Evolutionary conservation across 345 rosid species (phyloP).

Genomic region (Eucalyptus virginea): DNA sequence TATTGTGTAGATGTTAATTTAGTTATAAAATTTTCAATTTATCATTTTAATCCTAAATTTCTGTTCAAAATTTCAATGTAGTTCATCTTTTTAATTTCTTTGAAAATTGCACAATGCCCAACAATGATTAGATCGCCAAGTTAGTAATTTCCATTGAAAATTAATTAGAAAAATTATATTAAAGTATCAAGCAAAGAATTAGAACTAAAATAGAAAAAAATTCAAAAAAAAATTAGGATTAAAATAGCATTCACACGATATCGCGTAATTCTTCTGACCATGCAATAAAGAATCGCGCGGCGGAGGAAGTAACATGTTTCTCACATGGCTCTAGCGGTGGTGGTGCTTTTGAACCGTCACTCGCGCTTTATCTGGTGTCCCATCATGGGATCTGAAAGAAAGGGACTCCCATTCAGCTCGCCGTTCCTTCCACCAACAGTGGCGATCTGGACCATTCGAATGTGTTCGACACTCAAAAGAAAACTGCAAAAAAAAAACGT

Average conservation of each 20-base stretch:
- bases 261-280: not conserved
- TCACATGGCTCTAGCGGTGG: not conserved
- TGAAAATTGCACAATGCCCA: not conserved
- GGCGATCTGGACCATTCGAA: not conserved
- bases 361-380: not conserved
- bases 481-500: not conserved
- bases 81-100: accelerated
- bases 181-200: not conserved
- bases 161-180: not conserved
- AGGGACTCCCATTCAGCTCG: not conserved
- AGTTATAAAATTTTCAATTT: too few species aligned
- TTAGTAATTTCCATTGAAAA: accelerated
- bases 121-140: not conserved
- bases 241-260: not conserved
- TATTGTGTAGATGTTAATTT: too few species aligned
- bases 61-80: not conserved
- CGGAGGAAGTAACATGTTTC: not conserved
- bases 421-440: not conserved
- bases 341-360: not conserved
- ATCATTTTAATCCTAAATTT: too few species aligned
- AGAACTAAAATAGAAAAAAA: not conserved
- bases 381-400: not conserved
- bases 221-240: not conserved
- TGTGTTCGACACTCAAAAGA: not conserved
- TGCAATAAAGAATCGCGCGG: not conserved